Evolutionary conservation across 331 rosid species (phyloP), one percentile per base, ranked within the genome.

Genomic region (Quercus tomentella): DNA sequence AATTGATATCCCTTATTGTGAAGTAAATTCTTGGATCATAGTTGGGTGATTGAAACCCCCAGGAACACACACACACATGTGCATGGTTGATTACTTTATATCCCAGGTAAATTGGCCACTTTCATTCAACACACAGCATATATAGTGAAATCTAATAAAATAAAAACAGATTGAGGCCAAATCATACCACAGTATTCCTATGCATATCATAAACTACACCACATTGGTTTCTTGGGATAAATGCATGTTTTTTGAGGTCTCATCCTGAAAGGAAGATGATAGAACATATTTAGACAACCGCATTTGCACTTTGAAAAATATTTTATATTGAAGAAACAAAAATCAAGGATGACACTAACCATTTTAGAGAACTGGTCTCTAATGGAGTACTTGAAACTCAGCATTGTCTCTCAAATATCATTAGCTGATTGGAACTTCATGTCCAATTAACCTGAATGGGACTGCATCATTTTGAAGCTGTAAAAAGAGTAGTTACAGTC

Each of bases 401-500:
- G 86, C 92, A 87, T 83, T n/a, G 73, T 74, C 55, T 85, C 88
- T 23, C 80, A 57, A 79, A 87, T 81, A 72, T 92, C 90, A 14
- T 88, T 88, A 61, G 86, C 86, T 73, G 74, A 78, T 77, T 82
- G 85, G 66, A 90, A 92, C 83, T 65, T 92, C 66, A 90, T 84
- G 63, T 88, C 93, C 67, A 77, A 61, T 71, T 90, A 88, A 26
- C 90, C 82, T 4, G 82, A 31, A 41, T 79, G 83, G 21, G 89
- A 67, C 49, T 66, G 89, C 74, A 80, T 90, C 88, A 79, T 80
- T 81, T 82, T 90, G 85, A 23, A 92, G 92, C 92, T 92, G 87
- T 72, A 70, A 69, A 82, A 77, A 26, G 20, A 21, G 11, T 56
- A 77, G 26, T 37, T 41, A 74, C 71, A 81, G 54, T 30, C 4